phyloP scores from a whole-genome alignment of 225 moss, liverwort and hornwort genomes.

The Pseudisothecium myosuroides region DNA sequence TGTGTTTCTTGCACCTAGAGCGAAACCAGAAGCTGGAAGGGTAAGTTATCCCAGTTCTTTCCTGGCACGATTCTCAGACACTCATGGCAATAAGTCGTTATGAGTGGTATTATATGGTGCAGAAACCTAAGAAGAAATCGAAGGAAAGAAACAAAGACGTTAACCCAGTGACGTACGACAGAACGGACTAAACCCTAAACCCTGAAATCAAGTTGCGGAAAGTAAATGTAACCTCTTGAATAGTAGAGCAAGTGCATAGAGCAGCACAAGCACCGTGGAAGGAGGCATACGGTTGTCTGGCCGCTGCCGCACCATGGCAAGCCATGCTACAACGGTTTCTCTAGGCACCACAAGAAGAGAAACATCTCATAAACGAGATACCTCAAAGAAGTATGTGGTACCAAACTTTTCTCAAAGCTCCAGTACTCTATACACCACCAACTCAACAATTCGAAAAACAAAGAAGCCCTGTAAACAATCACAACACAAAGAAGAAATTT shows the following conservation, averaged over 20 bases:
- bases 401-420: no score
- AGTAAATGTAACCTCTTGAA: not conserved
- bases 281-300: not conserved
- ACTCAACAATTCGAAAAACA: not conserved
- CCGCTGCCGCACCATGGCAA: not conserved
- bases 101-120: not conserved
- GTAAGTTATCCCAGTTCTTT: not conserved
- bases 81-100: not conserved
- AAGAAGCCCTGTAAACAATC: not conserved
- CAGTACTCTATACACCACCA: accelerated
- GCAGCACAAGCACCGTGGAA: not conserved
- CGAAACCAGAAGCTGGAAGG: not conserved
- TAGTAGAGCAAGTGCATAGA: not conserved
- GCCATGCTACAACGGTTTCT: not conserved
- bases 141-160: no score
- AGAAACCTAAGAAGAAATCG: not conserved
- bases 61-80: not conserved
- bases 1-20: not conserved
- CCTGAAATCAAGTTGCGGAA: no score
- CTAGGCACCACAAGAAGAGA: not conserved
- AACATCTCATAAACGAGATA: not conserved
- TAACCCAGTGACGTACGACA: no score
- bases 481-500: not conserved
- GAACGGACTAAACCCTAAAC: not conserved
- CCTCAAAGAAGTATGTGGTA: not conserved